These are phyloP conservation scores for Endogone sp. DNA, from an alignment of 192 early-diverging fungal species.

Conservation along the genomic window DNA sequence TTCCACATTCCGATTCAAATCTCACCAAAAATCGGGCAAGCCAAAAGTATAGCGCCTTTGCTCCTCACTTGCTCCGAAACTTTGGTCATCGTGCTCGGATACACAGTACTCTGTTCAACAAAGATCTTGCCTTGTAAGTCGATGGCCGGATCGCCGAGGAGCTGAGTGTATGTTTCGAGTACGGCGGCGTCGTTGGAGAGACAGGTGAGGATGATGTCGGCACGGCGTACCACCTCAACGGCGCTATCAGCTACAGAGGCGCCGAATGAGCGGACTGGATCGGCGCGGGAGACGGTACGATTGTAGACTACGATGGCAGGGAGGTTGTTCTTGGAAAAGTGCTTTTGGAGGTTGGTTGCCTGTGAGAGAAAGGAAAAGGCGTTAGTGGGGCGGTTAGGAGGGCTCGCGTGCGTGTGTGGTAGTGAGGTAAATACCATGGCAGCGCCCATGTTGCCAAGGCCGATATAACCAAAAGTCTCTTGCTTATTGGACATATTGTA, in stretches of 20 bases:
- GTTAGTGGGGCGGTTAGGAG: not conserved
- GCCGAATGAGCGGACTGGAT: conserved; percentile 28
- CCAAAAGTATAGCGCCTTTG: conserved; percentile 14
- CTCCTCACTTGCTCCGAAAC: conserved; percentile 14
- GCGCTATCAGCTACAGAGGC: conserved; percentile 33
- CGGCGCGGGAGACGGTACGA: conserved; percentile 48
- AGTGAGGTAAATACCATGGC: conserved; percentile 38
- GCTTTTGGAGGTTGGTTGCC: conserved; percentile 53
- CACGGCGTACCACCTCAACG: conserved; percentile 27
- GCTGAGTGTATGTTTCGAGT: conserved; percentile 30
- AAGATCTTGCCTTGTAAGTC: conserved; percentile 38
- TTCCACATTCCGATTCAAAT: conserved; percentile 1
- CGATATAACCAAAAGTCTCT: conserved; percentile 49
- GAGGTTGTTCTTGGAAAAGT: conserved; percentile 26
- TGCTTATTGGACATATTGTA: not conserved
- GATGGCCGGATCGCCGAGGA: conserved; percentile 22
- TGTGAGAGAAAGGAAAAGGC: not conserved
- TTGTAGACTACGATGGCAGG: conserved; percentile 56
- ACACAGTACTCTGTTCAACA: conserved; percentile 58
- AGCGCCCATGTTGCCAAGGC: conserved; percentile 59
- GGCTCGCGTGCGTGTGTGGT: not conserved
- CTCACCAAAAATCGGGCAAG: conserved; percentile 28
- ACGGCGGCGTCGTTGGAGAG: conserved; percentile 60
- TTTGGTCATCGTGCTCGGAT: conserved; percentile 32
- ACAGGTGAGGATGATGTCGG: conserved; percentile 59